Evolutionary conservation across 1,139 yeast species (phyloP).

Genomic region (Sugiyamaella neomexicana): DNA sequence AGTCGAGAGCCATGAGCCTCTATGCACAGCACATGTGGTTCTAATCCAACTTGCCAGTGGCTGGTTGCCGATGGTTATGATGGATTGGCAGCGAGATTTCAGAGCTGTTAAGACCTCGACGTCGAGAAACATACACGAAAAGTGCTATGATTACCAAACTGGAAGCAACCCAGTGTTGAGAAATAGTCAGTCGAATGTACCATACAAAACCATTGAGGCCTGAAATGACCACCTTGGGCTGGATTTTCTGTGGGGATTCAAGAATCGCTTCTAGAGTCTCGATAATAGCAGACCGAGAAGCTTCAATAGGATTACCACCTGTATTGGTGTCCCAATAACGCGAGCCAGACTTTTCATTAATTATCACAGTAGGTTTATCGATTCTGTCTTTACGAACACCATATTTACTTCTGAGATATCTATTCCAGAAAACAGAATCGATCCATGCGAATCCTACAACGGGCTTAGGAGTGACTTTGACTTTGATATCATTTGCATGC

Average conservation of each 20-base stretch:
- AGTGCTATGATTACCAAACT: slow-evolving; percentile 8
- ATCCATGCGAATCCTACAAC: slow-evolving; percentile 43
- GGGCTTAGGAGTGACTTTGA: slow-evolving; percentile 33
- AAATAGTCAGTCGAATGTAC: slow-evolving; percentile 15
- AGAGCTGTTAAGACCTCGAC: slow-evolving; percentile 1
- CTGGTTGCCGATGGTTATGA: slow-evolving; percentile 2
- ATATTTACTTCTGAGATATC: slow-evolving; percentile 40
- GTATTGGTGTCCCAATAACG: slow-evolving; percentile 38
- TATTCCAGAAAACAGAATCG: slow-evolving; percentile 41
- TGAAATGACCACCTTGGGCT: slow-evolving; percentile 31
- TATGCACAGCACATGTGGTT: not conserved
- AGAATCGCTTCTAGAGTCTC: slow-evolving; percentile 35
- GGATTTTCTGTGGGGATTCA: slow-evolving; percentile 31
- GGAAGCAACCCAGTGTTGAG: slow-evolving; percentile 19
- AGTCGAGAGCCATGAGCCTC: too few species aligned
- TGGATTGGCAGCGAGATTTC: slow-evolving; percentile 5
- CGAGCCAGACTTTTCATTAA: slow-evolving; percentile 36
- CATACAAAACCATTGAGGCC: slow-evolving; percentile 27
- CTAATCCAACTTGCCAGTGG: slow-evolving; percentile 17
- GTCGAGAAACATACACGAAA: slow-evolving; percentile 9
- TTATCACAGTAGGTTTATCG: slow-evolving; percentile 29
- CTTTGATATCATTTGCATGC: slow-evolving; percentile 36
- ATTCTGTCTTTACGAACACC: slow-evolving; percentile 29
- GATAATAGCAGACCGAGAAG: slow-evolving; percentile 34
- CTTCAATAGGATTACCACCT: slow-evolving; percentile 33